Evolutionary conservation across 495 filamentous ascomycete genomes (phyloP), one percentile per base, ranked within the genome.

Genomic region (Penicillium subrubescens): DNA sequence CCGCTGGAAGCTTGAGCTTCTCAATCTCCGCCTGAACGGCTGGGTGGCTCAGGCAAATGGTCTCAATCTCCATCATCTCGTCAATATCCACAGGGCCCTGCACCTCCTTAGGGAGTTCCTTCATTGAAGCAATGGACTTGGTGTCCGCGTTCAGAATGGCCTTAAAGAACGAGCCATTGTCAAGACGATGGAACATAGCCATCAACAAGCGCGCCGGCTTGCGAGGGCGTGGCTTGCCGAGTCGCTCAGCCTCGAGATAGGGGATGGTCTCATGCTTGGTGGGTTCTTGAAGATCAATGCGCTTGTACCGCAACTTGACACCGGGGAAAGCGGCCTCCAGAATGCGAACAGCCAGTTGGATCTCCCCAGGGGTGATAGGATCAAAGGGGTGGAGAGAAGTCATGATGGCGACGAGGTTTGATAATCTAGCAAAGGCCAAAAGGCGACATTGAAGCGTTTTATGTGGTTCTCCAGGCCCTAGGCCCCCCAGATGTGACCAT

Each of bases 251-350:
- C 62, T 81, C 78, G 14, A 81, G 71, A 56, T 77, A 81, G 8
- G 78, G 78, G 39, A 81, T 59, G 4, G 77, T 75, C 44, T 81
- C 78, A 60, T 73, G 68, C 56, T 81, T 81, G 64, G 74, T 69
- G 17, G 78, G 78, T 48, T 81, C 78, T 12, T 80, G 73, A 8
- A 82, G 71, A 65, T 82, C 79, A 64, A 82, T 81, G 21, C 77
- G 71, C 62, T 82, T 82, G 57, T 79, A 78, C 12, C 79, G 76
- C 60, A 82, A 65, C 58, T 76, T 67, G 31, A 77, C 74, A 19
- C 71, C 77, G 0, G 78, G 72, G 50, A 82, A 80, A 15, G 78
- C 70, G 5, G 74, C 69, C 59, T 80, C 70, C 46, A 82, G 60
- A 48, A 82, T 68, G 29, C 71, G 74, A 6, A 76, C 74, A 8